phyloP scores from a whole-genome alignment of 1,139 yeast genomes.

The Yamadazyma trypodendri region DNA sequence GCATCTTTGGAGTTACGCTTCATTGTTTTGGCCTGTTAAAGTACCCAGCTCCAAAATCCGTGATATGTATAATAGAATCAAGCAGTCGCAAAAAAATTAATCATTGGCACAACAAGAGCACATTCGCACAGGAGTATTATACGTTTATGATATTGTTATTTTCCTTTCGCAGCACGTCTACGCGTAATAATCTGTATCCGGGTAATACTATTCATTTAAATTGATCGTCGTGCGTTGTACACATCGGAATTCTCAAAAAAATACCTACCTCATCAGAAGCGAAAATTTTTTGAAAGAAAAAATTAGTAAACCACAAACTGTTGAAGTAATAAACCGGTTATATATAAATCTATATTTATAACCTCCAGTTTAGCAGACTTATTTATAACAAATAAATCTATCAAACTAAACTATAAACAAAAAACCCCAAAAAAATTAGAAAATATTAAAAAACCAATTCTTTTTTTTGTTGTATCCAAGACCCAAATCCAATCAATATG shows the following conservation, averaged over 20 bases:
- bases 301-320: slow-evolving; percentile 3
- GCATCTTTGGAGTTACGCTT: slow-evolving; percentile 90
- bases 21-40: slow-evolving; percentile 89
- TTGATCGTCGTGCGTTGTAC: not conserved
- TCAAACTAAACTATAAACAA: slow-evolving; percentile 3
- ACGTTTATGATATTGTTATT: too few relatives aligned
- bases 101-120: too few relatives aligned
- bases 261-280: slow-evolving; percentile 2
- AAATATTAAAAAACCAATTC: slow-evolving; percentile 10
- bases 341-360: slow-evolving; percentile 3
- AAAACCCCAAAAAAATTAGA: slow-evolving; percentile 13
- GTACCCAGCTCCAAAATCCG: slow-evolving; percentile 80
- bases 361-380: slow-evolving; percentile 3
- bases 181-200: not conserved
- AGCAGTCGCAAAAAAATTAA: slow-evolving; percentile 15
- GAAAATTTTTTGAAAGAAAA: slow-evolving; percentile 4
- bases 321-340: slow-evolving; percentile 5
- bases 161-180: not conserved
- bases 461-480: slow-evolving; percentile 6
- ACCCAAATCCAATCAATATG: slow-evolving; percentile 26
- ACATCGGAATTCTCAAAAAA: not conserved
- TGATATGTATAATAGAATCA: slow-evolving; percentile 78
- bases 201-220: slow-evolving; percentile 1
- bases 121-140: too few relatives aligned
- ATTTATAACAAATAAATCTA: slow-evolving; percentile 2